Conservation (phyloP, 805 yeast genomes). For the Saccharomycopsis sp. region DNA sequence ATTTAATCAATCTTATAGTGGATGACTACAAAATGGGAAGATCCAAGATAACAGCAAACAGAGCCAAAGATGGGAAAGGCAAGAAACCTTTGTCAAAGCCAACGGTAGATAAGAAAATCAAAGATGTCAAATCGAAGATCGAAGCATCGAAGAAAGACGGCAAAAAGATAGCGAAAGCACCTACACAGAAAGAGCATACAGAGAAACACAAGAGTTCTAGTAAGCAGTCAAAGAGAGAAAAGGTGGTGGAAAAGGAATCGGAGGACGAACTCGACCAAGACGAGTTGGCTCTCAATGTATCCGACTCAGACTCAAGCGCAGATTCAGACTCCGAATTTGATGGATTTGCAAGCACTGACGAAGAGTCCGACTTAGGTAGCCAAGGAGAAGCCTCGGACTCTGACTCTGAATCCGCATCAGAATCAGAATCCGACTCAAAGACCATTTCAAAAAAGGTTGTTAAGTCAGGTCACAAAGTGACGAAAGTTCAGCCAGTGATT, state of each 20-base stretch:
- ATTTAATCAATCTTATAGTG: neutral
- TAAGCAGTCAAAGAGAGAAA: neutral
- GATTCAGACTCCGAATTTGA: neutral
- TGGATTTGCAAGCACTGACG: neutral
- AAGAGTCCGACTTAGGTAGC: constrained; percentile 1
- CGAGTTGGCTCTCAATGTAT: neutral
- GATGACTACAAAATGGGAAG: neutral
- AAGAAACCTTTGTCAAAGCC: constrained; percentile 6
- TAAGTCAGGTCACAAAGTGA: constrained; percentile 25
- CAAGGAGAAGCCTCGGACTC: neutral
- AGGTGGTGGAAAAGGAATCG: neutral
- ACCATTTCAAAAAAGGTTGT: constrained; percentile 26
- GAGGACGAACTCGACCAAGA: constrained; percentile 1
- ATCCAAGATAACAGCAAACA: neutral
- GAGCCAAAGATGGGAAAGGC: neutral
- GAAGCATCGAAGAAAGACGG: neutral
- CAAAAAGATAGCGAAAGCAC: neutral
- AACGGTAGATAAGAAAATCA: constrained; percentile 6
- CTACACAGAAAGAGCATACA: neutral
- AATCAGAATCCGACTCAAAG: constrained; percentile 12
- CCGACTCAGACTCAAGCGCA: neutral
- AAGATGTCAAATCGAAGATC: neutral
- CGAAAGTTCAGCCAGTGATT: constrained; percentile 23
- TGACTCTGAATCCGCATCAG: constrained; percentile 6
- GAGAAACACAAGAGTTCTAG: neutral